Conservation (phyloP, 192 early-diverging fungal genomes). For the Backusella sp. region DNA sequence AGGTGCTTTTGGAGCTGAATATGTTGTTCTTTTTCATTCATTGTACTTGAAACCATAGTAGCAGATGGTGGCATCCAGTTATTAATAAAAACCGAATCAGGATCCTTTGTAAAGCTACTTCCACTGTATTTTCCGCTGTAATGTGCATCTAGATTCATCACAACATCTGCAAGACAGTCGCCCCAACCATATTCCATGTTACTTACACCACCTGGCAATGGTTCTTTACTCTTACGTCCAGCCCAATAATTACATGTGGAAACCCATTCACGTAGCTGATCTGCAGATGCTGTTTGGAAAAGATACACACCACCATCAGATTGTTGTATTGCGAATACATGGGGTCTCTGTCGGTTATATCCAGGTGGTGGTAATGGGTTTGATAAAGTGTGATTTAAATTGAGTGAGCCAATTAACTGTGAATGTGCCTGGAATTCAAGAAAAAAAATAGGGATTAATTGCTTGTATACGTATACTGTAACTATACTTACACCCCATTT, state of each 20-base stretch:
- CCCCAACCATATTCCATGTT: slow-evolving; percentile 96
- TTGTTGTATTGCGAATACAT: slow-evolving; percentile 85
- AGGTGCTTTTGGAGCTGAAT: slow-evolving; percentile 61
- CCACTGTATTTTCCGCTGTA: background rate
- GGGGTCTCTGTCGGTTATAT: slow-evolving; percentile 68
- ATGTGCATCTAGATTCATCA: slow-evolving; percentile 18
- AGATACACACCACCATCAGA: slow-evolving; percentile 80
- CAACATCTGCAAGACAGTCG: slow-evolving; percentile 32
- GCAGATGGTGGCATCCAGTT: slow-evolving; percentile 52
- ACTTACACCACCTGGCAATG: slow-evolving; percentile 79
- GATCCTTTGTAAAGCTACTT: slow-evolving; percentile 14
- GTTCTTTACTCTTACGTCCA: slow-evolving; percentile 86
- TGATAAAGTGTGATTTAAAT: slow-evolving; percentile 79
- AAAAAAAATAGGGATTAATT: background rate
- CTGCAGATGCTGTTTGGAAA: slow-evolving; percentile 74
- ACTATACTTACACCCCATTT: slow-evolving; percentile 4
- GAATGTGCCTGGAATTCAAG: slow-evolving; percentile 25
- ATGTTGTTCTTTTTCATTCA: slow-evolving; percentile 49
- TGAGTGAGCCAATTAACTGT: slow-evolving; percentile 43
- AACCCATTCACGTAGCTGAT: slow-evolving; percentile 78
- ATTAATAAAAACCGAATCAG: slow-evolving; percentile 38
- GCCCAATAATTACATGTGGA: slow-evolving; percentile 93
- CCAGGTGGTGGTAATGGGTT: slow-evolving; percentile 82
- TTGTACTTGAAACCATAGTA: slow-evolving; percentile 33
- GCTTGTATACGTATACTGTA: background rate